Percentiles rank a stretch among this genome's conserved stretches.
These are phyloP conservation scores for Mrakia frigida DNA, from an alignment of 768 basidiomycete species.

Conservation along the genomic window DNA sequence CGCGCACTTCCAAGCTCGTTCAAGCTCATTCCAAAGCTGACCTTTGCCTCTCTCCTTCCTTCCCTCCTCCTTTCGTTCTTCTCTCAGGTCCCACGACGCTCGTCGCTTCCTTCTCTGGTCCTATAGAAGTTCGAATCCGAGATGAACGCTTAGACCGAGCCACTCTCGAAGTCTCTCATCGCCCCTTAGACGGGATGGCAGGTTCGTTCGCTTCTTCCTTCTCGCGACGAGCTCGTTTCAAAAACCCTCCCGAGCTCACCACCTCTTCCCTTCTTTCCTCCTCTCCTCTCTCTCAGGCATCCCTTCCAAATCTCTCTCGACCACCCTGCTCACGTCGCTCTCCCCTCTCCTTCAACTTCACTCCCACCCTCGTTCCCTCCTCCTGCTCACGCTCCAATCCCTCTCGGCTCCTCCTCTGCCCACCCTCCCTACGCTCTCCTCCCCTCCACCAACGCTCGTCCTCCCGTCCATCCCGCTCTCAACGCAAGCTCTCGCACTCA, in stretches of 20 bases:
- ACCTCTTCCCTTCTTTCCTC: neutral
- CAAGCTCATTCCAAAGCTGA: neutral
- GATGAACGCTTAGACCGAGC: conserved; percentile 66
- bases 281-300: conserved; percentile 47
- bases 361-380: conserved; percentile 63
- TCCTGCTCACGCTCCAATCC: conserved; percentile 72
- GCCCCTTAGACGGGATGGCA: conserved; percentile 64
- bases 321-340: conserved; percentile 56
- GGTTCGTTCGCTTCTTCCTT: conserved; percentile 39
- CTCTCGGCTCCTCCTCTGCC: conserved; percentile 45
- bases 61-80: conserved; percentile 1
- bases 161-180: conserved; percentile 66
- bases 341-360: conserved; percentile 61
- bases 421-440: conserved; percentile 18
- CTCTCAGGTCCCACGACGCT: conserved; percentile 48
- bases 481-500: conserved; percentile 48
- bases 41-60: neutral
- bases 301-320: conserved; percentile 58
- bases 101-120: conserved; percentile 70
- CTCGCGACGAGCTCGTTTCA: too few species aligned
- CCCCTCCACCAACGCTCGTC: conserved; percentile 24
- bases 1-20: too few species aligned
- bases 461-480: conserved; percentile 29
- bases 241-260: neutral
- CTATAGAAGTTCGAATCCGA: conserved; percentile 66